Percentiles rank a stretch among this genome's conserved stretches.
Conservation (phyloP, 176 grass and related monocot genomes). For the Avena eriantha region DNA sequence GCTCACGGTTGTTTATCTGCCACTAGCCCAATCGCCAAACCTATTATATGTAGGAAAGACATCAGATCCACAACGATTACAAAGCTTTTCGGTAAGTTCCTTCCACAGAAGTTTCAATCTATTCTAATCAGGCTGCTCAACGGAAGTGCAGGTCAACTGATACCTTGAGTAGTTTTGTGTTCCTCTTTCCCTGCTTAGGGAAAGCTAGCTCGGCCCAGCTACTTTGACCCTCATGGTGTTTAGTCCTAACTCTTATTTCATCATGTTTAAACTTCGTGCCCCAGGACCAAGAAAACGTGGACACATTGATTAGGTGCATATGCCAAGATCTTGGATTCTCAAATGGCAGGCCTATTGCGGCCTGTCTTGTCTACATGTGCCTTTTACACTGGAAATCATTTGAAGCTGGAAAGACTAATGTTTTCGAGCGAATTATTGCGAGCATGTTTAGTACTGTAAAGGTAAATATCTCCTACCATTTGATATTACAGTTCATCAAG, state of each 20-base stretch:
- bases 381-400: conserved; percentile 97
- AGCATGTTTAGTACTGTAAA: background rate
- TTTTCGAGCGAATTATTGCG: conserved; percentile 73
- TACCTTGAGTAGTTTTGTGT: background rate
- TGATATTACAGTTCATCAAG: background rate
- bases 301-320: conserved; percentile 72
- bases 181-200: background rate
- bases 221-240: background rate
- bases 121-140: background rate
- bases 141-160: background rate
- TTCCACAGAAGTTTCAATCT: background rate
- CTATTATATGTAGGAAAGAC: background rate
- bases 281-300: conserved; percentile 67
- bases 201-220: background rate
- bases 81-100: background rate
- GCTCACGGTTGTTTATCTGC: background rate
- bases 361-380: conserved; percentile 82
- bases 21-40: background rate
- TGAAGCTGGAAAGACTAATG: conserved; percentile 78
- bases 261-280: conserved; percentile 33
- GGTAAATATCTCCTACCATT: background rate
- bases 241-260: background rate
- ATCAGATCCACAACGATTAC: background rate
- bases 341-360: conserved; percentile 70
- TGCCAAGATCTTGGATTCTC: conserved; percentile 91